These are phyloP conservation scores for Ceratobasidium sp. DNA, from an alignment of 1,284 basidiomycete species.

Conservation along the genomic window DNA sequence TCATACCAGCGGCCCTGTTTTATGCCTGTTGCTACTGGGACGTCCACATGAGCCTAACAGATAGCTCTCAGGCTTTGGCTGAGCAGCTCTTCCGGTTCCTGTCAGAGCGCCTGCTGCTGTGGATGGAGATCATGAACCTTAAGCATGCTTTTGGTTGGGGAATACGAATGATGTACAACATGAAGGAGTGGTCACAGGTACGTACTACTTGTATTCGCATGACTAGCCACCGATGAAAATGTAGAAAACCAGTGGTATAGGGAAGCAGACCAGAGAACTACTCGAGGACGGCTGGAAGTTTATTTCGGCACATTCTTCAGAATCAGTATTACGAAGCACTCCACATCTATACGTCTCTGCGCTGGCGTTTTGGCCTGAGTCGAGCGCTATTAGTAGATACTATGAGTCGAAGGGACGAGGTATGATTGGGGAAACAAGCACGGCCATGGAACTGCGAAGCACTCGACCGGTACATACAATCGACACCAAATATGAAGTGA, in stretches of 20 bases:
- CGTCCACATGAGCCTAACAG: neutral
- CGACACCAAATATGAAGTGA: too few species aligned
- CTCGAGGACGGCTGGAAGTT: neutral
- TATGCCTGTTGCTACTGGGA: conserved; percentile 24
- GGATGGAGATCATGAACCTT: conserved; percentile 28
- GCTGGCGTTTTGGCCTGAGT: conserved; percentile 9
- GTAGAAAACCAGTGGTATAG: neutral
- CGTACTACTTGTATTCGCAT: neutral
- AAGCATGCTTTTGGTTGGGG: neutral
- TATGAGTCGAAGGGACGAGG: neutral
- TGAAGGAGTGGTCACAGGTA: neutral
- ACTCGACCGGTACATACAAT: too few species aligned
- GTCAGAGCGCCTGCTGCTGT: conserved; percentile 3
- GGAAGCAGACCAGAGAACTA: neutral
- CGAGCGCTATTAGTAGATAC: neutral
- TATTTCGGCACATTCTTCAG: neutral
- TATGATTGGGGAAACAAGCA: neutral
- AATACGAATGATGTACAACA: neutral
- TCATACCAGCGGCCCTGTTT: neutral
- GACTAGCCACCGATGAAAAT: too few species aligned
- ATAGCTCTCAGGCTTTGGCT: neutral
- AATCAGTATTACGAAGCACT: neutral
- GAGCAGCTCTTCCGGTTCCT: neutral
- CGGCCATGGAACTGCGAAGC: neutral
- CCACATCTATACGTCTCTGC: conserved; percentile 24